These are phyloP conservation scores for Linaria vulgaris DNA, from an alignment of 257 asterid species.

Conservation along the genomic window DNA sequence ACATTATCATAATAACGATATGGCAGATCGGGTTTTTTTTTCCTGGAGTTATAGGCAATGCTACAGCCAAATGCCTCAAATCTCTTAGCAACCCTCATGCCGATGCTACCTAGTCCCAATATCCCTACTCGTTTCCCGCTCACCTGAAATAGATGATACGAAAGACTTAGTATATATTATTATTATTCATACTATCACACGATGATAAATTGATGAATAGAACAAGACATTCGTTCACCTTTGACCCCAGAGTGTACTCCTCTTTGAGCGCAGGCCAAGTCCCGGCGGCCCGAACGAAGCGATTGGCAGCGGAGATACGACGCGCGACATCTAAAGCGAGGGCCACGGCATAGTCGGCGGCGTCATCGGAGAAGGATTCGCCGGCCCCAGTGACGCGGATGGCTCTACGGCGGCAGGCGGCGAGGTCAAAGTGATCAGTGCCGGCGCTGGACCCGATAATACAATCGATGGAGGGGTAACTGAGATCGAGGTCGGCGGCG, in stretches of 20 bases:
- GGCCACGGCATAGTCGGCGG: conserved; percentile 28
- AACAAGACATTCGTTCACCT: too few species aligned
- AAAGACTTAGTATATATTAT: too few species aligned
- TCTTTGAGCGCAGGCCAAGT: conserved; percentile 30
- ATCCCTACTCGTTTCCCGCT: conserved; percentile 76
- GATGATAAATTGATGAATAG: too few species aligned
- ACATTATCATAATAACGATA: conserved; percentile 39
- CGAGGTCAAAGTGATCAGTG: conserved; percentile 37
- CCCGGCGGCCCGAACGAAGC: conserved; percentile 40
- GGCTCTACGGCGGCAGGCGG: conserved; percentile 46
- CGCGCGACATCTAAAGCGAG: neutral
- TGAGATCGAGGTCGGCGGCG: conserved; percentile 25
- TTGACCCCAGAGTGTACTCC: conserved; percentile 24
- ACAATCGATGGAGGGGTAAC: conserved; percentile 34
- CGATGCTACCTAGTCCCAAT: conserved; percentile 76
- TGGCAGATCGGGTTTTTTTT: conserved; percentile 36
- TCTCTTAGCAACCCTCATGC: conserved; percentile 54
- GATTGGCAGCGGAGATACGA: conserved; percentile 14
- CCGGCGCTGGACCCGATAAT: conserved; percentile 37
- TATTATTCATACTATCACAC: too few species aligned
- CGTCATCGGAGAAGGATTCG: conserved; percentile 42
- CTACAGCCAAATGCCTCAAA: conserved; percentile 60
- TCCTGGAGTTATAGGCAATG: conserved; percentile 65
- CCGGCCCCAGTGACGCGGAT: conserved; percentile 34
- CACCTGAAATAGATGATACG: conserved; percentile 36